Conservation (phyloP, 2,329 filamentous ascomycete genomes). For the Apiospora phragmitis region DNA sequence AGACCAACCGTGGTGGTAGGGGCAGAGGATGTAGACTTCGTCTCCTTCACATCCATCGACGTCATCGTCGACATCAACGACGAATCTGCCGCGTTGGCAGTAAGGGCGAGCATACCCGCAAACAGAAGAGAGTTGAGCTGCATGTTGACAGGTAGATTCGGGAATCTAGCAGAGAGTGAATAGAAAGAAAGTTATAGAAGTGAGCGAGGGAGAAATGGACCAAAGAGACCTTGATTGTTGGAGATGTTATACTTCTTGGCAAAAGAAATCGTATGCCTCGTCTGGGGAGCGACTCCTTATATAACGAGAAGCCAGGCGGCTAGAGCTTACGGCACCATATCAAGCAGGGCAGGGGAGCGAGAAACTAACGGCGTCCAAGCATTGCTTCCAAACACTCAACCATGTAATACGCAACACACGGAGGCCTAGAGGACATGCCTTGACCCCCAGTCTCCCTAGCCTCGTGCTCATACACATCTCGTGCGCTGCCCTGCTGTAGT, state of each 20-base stretch:
- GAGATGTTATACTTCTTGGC: neutral
- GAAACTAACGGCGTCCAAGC: neutral
- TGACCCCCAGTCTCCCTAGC: neutral
- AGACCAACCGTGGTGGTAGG: conserved; percentile 17
- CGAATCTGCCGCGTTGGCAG: conserved; percentile 39
- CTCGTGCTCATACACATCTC: neutral
- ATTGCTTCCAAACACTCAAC: neutral
- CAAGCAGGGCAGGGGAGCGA: neutral
- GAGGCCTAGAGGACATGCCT: neutral
- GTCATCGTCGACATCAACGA: neutral
- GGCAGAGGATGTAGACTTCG: conserved; percentile 30
- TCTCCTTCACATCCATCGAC: neutral
- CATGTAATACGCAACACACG: neutral
- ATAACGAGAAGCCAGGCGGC: neutral
- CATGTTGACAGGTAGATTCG: conserved; percentile 46
- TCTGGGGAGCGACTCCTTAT: neutral
- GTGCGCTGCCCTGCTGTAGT: neutral
- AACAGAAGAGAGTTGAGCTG: conserved; percentile 54
- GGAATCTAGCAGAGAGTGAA: neutral
- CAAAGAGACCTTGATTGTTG: neutral
- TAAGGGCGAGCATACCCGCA: conserved; percentile 49
- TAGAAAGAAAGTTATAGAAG: neutral
- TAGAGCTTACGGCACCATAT: neutral
- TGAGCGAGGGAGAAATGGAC: neutral
- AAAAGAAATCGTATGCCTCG: neutral